Evolutionary conservation across 179 eudicot genomes (phyloP), one percentile per base, ranked within the genome.

Genomic region (Patellifolia procumbens): DNA sequence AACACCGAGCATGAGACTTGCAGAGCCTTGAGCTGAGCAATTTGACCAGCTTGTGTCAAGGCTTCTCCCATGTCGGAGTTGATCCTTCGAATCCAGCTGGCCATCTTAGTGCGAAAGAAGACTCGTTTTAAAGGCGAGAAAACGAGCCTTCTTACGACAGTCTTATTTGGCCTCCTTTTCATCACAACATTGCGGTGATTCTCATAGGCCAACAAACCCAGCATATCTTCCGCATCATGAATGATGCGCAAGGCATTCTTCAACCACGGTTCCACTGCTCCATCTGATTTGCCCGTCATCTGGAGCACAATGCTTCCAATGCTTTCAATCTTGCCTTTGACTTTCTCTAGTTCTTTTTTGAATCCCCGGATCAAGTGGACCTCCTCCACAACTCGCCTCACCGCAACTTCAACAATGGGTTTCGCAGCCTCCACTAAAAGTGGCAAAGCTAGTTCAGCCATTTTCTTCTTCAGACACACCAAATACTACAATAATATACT

Each of bases 191-290:
- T 0, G 13, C 2, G 46, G 1, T 63, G 45, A 31, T 39, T 43
- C 32, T 74, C 68, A 51, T 37, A 73, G 15, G 73, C 49, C 24
- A 73, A 26, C 52, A 65, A 37, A 62, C 73, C 81, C 16, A 66
- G 12, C 68, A 79, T 34, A 24, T 79, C 24, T 6, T 79, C 77
- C 6, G 39, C 77, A 55, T 66, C 6, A 10, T 11, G 8, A 5
- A 43, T 2, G 20, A 65, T 39, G 46, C 26, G 24, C 0, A 35
- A 12, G 17, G 11, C 28, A 0, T 66, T 66, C 29, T 0, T 42
- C 20, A 66, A 5, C 70, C 70, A 43, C 32, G 0, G 7, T 35
- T 63, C 46, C 1, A 63, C 28, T 15, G 45, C 9, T 8, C 3
- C 65, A 28, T 5, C 4, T 28, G 4, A 0, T 0, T 0, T 6